A percentile compares a stretch with the other conserved stretches of the same genome.
Evolutionary conservation across 805 yeast species (phyloP).

Genomic region (Monosporozyma aquatica): DNA sequence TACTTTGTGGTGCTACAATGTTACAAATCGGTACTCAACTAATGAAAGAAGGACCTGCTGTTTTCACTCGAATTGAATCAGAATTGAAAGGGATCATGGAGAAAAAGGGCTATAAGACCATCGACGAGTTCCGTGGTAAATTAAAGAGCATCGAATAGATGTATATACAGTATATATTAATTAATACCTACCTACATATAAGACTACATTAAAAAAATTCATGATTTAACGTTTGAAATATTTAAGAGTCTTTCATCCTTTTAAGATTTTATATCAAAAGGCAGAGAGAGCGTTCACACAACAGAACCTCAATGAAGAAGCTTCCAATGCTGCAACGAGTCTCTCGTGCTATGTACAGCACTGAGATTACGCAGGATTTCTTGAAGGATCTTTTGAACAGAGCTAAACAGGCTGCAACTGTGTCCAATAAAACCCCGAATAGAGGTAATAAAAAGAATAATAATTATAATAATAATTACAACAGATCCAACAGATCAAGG

Average conservation of each 20-base stretch:
- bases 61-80: constrained; percentile 19
- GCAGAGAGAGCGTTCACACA: no score
- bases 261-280: no score
- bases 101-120: constrained; percentile 23
- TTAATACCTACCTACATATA: no score
- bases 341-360: constrained; percentile 2
- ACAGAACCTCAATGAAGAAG: neutral
- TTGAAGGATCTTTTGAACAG: constrained; percentile 23
- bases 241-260: no score
- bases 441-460: constrained; percentile 2
- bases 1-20: constrained; percentile 28
- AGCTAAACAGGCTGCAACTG: constrained; percentile 26
- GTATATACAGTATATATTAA: no score
- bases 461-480: constrained; percentile 5
- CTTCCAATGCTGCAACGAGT: neutral
- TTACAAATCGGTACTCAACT: constrained; percentile 27
- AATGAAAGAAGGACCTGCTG: constrained; percentile 21
- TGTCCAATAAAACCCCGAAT: constrained; percentile 1
- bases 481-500: neutral
- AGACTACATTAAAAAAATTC: no score
- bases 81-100: constrained; percentile 22
- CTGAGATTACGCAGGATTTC: constrained; percentile 24
- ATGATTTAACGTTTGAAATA: no score
- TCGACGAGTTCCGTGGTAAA: constrained; percentile 27
- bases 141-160: constrained; percentile 13